Conservation (phyloP, 2,329 filamentous ascomycete species). For the Claviceps sp. region DNA sequence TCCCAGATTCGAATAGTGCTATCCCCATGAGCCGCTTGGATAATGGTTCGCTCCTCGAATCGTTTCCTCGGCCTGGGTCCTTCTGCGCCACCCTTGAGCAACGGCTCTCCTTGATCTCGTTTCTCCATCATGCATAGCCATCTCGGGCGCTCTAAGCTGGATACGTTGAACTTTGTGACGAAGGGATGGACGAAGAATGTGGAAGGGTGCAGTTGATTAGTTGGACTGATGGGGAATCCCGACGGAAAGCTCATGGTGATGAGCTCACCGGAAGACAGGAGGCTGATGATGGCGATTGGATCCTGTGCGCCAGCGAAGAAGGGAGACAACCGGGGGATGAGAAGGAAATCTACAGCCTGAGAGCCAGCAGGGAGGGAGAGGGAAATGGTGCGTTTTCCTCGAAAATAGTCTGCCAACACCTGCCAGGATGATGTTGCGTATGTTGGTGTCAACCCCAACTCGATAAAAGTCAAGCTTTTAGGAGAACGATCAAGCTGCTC, state of each 20-base stretch:
- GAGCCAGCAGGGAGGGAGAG: slow-evolving; percentile 67
- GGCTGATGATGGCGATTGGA: slow-evolving; percentile 68
- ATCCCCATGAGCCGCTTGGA: slow-evolving; percentile 81
- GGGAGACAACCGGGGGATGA: slow-evolving; percentile 71
- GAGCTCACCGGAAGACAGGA: slow-evolving; percentile 77
- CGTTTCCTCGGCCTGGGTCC: slow-evolving; percentile 56
- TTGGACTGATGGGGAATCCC: slow-evolving; percentile 80
- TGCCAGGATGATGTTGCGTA: slow-evolving; percentile 92
- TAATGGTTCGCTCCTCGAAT: slow-evolving; percentile 71
- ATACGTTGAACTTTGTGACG: slow-evolving; percentile 57
- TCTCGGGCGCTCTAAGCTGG: slow-evolving; percentile 59
- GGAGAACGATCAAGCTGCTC: slow-evolving; percentile 50
- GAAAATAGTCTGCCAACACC: slow-evolving; percentile 62
- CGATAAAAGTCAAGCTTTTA: slow-evolving; percentile 77
- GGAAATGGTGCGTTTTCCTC: slow-evolving; percentile 57
- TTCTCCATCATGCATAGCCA: slow-evolving; percentile 91
- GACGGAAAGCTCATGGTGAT: slow-evolving; percentile 86
- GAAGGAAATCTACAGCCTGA: slow-evolving; percentile 65
- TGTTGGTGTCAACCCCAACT: slow-evolving; percentile 75
- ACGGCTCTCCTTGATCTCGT: slow-evolving; percentile 60
- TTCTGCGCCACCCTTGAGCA: slow-evolving; percentile 69
- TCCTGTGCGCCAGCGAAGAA: slow-evolving; percentile 83
- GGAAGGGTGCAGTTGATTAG: slow-evolving; percentile 82
- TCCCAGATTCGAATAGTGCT: slow-evolving; percentile 91
- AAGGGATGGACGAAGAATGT: slow-evolving; percentile 86